These are phyloP conservation scores for Penicillium hesseltinei DNA, from an alignment of 2,329 filamentous ascomycete species.

Conservation along the genomic window DNA sequence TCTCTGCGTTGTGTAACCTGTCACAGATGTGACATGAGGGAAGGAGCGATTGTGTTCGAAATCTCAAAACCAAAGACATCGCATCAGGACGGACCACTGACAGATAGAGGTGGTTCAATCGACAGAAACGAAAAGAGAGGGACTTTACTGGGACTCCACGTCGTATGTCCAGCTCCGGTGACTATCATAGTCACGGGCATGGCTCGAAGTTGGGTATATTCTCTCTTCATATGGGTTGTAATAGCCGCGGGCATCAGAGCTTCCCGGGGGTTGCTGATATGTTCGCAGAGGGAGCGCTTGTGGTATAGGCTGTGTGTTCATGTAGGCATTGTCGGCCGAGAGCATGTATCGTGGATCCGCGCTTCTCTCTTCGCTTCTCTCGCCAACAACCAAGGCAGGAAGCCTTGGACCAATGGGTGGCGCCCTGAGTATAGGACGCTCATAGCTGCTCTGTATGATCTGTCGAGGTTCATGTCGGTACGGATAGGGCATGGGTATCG, in stretches of 20 bases:
- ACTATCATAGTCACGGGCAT: slow-evolving; percentile 25
- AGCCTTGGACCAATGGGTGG: slow-evolving; percentile 14
- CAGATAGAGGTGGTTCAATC: slow-evolving; percentile 16
- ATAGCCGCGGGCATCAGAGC: slow-evolving; percentile 16
- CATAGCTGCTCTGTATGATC: slow-evolving; percentile 14
- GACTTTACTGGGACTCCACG: slow-evolving; percentile 36
- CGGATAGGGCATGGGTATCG: slow-evolving; percentile 18
- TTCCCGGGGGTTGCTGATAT: slow-evolving; percentile 10
- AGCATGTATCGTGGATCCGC: slow-evolving; percentile 25
- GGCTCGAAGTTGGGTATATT: slow-evolving; percentile 17
- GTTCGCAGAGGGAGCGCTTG: slow-evolving; percentile 18
- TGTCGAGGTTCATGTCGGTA: slow-evolving; percentile 26
- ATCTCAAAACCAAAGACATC: slow-evolving; percentile 3
- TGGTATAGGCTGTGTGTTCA: slow-evolving; percentile 19
- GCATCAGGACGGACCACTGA: slow-evolving; percentile 18
- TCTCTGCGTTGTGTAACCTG: slow-evolving; percentile 2
- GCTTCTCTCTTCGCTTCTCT: slow-evolving; percentile 18
- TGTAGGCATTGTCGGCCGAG: slow-evolving; percentile 20
- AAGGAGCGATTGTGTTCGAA: background rate
- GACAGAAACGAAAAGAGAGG: slow-evolving; percentile 20
- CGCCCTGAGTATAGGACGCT: slow-evolving; percentile 14
- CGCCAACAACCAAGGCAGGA: slow-evolving; percentile 16
- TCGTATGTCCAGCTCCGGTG: slow-evolving; percentile 28
- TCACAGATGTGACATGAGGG: slow-evolving; percentile 6
- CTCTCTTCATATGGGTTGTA: slow-evolving; percentile 23